A percentile compares a stretch with the other conserved stretches of the same genome.
These are phyloP conservation scores for Hansfordia pulvinata DNA, from an alignment of 2,329 filamentous ascomycete genomes.

Conservation along the genomic window DNA sequence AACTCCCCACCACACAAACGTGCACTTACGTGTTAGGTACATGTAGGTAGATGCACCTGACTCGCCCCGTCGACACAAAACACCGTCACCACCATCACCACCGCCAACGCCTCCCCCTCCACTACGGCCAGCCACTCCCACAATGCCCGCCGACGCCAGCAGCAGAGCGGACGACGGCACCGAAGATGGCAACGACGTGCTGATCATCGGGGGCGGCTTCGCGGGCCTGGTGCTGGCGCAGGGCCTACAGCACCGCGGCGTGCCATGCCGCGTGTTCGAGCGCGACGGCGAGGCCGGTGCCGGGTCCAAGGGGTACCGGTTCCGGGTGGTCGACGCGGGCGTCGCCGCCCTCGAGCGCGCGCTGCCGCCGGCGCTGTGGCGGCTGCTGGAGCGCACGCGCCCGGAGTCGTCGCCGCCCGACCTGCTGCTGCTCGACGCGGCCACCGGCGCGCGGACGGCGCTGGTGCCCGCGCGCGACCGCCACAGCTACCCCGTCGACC, in stretches of 20 bases:
- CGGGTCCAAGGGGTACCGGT: constrained; percentile 48
- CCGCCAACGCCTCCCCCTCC: no score
- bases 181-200: constrained; percentile 2
- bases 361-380: constrained; percentile 30
- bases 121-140: no score
- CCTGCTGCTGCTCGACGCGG: constrained; percentile 33
- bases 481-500: no score
- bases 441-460: constrained; percentile 31
- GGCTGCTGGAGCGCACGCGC: constrained; percentile 35
- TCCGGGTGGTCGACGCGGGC: constrained; percentile 41
- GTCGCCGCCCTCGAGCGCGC: constrained; percentile 47
- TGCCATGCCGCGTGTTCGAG: constrained; percentile 44
- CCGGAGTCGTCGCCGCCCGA: constrained; percentile 32
- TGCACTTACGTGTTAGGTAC: no score
- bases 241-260: constrained; percentile 22
- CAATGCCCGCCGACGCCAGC: not conserved
- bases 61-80: no score
- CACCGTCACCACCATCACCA: no score
- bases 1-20: no score
- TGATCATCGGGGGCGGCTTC: constrained; percentile 30
- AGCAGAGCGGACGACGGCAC: not conserved
- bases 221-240: constrained; percentile 29
- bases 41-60: no score
- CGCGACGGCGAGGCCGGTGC: constrained; percentile 34
- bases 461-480: no score